Evolutionary conservation across 2,329 filamentous ascomycete genomes (phyloP), one percentile per base, ranked within the genome.

Genomic region (Hirsutella minnesotensis): DNA sequence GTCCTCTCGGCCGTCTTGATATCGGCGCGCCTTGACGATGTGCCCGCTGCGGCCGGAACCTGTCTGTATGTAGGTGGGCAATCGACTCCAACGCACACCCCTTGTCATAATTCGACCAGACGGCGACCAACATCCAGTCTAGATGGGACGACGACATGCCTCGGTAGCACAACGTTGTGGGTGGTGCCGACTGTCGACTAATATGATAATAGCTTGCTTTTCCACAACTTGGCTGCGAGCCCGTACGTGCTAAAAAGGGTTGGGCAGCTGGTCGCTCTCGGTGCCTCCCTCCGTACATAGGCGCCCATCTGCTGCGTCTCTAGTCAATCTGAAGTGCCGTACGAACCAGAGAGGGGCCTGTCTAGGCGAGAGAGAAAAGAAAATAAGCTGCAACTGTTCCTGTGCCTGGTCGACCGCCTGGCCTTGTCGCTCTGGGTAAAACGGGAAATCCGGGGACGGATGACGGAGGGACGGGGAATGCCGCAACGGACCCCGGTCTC

Each of bases 131-230:
- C 22, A 39, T 29, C 27, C 27, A 34, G 15, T 12, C 19, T 16
- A 16, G 39, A 22, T 40, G 13, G 29, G 33, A 35, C 33, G 33
- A 35, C 33, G 33, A 34, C 19, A 36, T 41, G 39, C 31, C 39
- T 41, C 39, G 20, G 42, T 44, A 24, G 19, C 33, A 44, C 42
- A 31, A 38, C 41, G 4, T 38, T 7, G 21, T 16, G 9, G 9
- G 3, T 38, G 36, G 19, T 8, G 33, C 15, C 15, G 33, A n/a
- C 9, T n/a, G 15, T 35, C 33, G 33, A 35, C 33, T 35, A 35
- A 35, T 35, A 35, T 35, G 33, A 19, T 35, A 18, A 18, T 35
- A 18, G 33, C 33, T 35, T 18, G 33, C 16, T 16, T 35, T 35
- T 35, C 33, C 15, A 35, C 33, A n/a, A 35, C 33, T 35, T 18